These are phyloP conservation scores for Hymenoscyphus albidus DNA, from an alignment of 2,329 filamentous ascomycete species.

Conservation along the genomic window DNA sequence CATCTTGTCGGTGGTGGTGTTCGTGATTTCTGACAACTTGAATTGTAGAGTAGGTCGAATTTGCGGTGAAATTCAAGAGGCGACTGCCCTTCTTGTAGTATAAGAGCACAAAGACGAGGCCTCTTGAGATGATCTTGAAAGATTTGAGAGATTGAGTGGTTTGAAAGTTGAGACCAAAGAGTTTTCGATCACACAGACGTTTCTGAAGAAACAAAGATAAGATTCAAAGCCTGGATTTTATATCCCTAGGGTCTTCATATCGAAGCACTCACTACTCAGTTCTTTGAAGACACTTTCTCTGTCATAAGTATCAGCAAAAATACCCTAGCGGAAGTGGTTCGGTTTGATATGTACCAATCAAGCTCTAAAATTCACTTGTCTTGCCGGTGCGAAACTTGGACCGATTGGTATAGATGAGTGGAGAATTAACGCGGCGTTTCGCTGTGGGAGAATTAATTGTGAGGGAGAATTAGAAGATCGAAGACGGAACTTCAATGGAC, in stretches of 20 bases:
- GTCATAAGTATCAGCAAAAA: background rate
- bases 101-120: background rate
- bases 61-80: background rate
- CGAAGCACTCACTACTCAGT: slow-evolving; percentile 1
- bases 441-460: background rate
- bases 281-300: background rate
- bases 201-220: background rate
- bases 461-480: background rate
- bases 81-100: background rate
- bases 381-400: background rate
- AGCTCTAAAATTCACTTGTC: background rate
- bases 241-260: background rate
- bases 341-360: background rate
- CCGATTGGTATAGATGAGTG: background rate
- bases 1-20: background rate
- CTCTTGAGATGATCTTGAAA: background rate
- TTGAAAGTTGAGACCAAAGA: background rate
- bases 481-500: background rate
- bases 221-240: background rate
- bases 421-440: background rate
- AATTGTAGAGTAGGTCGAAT: too few relatives aligned
- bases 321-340: background rate
- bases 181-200: background rate
- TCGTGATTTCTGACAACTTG: background rate
- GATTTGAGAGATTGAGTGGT: background rate